Evolutionary conservation across 257 asterid species (phyloP).

Genomic region (Solanum rostratum): DNA sequence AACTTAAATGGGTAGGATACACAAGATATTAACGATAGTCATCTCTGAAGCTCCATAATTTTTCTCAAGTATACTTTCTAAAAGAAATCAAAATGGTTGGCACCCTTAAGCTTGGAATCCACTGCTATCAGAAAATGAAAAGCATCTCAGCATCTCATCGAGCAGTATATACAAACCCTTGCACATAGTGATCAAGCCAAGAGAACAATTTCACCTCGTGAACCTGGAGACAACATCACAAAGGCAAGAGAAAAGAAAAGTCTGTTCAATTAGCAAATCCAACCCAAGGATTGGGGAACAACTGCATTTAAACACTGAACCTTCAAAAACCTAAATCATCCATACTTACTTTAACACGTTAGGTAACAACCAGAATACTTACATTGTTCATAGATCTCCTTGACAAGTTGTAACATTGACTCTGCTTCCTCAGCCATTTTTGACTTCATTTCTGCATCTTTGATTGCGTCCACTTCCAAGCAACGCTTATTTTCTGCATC

Average conservation of each 20-base stretch:
- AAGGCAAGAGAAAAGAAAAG: neutral
- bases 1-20: neutral
- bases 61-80: neutral
- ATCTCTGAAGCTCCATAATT: neutral
- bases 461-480: constrained; percentile 35
- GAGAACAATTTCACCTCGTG: constrained; percentile 9
- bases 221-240: constrained; percentile 16
- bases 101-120: neutral
- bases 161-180: constrained; percentile 6
- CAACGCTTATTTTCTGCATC: constrained; percentile 39
- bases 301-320: neutral
- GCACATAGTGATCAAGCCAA: constrained; percentile 7
- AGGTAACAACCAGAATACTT: neutral
- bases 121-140: neutral
- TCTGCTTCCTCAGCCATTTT: constrained; percentile 40
- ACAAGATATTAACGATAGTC: neutral
- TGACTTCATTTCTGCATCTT: constrained; percentile 32
- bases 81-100: neutral
- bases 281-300: neutral
- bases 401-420: constrained; percentile 9
- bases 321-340: neutral
- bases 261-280: neutral
- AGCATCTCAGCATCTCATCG: neutral
- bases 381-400: constrained; percentile 22
- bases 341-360: neutral